A percentile compares a stretch with the other conserved stretches of the same genome.
Evolutionary conservation across 768 basidiomycete species (phyloP).

Genomic region (Termitomyces sp.): DNA sequence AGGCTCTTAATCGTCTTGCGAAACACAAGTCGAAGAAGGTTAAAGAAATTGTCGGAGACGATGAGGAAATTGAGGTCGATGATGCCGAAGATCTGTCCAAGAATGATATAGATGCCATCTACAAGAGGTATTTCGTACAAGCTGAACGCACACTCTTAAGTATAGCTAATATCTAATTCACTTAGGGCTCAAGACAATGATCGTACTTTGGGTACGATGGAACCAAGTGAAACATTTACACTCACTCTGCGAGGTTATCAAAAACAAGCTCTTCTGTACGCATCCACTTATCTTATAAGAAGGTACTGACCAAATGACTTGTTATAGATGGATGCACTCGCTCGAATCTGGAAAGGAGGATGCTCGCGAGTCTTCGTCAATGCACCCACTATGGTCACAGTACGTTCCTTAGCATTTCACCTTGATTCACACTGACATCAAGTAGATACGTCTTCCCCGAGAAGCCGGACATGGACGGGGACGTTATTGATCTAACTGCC

Average conservation of each 20-base stretch:
- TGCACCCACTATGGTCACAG: conserved; percentile 97
- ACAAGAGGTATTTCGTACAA: conserved; percentile 57
- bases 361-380: conserved; percentile 63
- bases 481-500: conserved; percentile 73
- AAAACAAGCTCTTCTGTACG: conserved; percentile 83
- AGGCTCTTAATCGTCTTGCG: conserved; percentile 39
- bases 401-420: conserved; percentile 25
- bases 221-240: conserved; percentile 73
- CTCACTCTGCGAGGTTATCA: conserved; percentile 83
- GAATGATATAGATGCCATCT: conserved; percentile 79
- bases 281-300: neutral
- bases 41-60: conserved; percentile 75
- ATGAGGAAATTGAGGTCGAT: conserved; percentile 81
- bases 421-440: neutral
- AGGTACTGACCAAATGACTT: neutral
- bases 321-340: conserved; percentile 82
- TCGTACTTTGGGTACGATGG: conserved; percentile 71
- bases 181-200: conserved; percentile 83
- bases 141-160: neutral
- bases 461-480: conserved; percentile 45
- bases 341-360: conserved; percentile 74
- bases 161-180: neutral
- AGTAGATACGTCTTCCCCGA: conserved; percentile 71
- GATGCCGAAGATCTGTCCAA: conserved; percentile 80
- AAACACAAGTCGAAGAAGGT: conserved; percentile 38